These are phyloP conservation scores for Casuarina equisetifolia DNA, from an alignment of 306 rosid species.

Conservation along the genomic window DNA sequence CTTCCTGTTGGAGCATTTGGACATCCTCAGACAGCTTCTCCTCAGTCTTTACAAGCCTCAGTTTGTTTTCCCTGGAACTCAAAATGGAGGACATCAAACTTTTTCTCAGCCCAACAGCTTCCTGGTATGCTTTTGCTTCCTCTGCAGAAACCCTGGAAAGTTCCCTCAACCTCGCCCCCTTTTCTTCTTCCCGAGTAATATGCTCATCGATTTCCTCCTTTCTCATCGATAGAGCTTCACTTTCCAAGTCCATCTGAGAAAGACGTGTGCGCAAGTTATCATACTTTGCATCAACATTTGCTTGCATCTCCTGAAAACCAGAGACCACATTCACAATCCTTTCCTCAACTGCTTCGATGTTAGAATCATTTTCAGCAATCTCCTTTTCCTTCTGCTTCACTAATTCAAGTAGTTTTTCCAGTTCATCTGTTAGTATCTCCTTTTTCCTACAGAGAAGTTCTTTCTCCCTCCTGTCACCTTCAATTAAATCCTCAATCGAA, in stretches of 20 bases:
- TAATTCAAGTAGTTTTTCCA: conserved; percentile 61
- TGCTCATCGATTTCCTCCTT: conserved; percentile 59
- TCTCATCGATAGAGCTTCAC: conserved; percentile 45
- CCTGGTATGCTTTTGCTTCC: conserved; percentile 57
- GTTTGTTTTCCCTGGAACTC: conserved; percentile 65
- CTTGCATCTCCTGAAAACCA: conserved; percentile 61
- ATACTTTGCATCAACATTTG: conserved; percentile 52
- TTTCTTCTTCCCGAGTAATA: conserved; percentile 48
- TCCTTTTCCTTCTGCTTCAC: conserved; percentile 71
- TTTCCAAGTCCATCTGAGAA: conserved; percentile 50
- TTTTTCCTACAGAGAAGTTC: conserved; percentile 57
- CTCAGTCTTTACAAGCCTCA: conserved; percentile 59
- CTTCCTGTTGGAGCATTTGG: conserved; percentile 55
- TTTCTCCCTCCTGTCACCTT: conserved; percentile 63
- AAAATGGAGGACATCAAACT: conserved; percentile 55
- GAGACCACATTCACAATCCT: conserved; percentile 55
- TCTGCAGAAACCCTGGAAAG: conserved; percentile 53
- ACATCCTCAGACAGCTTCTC: conserved; percentile 67
- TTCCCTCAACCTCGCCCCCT: conserved; percentile 50
- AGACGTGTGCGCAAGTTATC: conserved; percentile 52
- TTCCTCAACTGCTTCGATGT: conserved; percentile 55
- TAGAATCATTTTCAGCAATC: conserved; percentile 60
- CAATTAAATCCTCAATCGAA: conserved; percentile 57
- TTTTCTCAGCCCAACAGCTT: conserved; percentile 59
- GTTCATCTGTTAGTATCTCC: conserved; percentile 44